Evolutionary conservation across 129 eudicot genomes (phyloP).

Genomic region (Flaveria trinervia): DNA sequence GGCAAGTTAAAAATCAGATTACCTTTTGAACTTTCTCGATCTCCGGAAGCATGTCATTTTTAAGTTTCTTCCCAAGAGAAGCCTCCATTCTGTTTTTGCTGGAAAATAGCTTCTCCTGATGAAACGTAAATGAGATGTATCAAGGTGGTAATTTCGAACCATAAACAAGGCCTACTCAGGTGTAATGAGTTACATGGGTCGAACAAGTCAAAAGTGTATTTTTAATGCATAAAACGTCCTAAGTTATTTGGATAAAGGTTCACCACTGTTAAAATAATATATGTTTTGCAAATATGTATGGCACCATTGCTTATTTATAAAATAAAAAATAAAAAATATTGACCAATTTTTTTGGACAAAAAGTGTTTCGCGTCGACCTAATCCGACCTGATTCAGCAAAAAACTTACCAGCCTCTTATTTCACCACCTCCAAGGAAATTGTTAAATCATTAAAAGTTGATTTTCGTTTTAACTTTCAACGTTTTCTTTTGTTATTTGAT

Average conservation of each 20-base stretch:
- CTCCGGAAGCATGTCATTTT: slow-evolving; percentile 93
- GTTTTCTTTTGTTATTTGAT: neutral
- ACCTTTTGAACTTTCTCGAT: slow-evolving; percentile 97
- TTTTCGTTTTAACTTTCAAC: neutral
- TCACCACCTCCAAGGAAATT: slow-evolving; percentile 1
- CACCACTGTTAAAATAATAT: neutral
- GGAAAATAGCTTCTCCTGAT: slow-evolving; percentile 82
- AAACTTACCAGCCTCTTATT: neutral
- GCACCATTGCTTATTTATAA: neutral
- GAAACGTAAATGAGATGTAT: neutral
- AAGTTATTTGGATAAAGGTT: neutral
- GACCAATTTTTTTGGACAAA: neutral
- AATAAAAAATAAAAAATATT: neutral
- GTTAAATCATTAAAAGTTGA: neutral
- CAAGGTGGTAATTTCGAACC: neutral
- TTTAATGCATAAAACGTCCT: neutral
- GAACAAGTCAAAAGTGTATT: neutral
- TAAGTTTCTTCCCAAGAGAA: slow-evolving; percentile 85
- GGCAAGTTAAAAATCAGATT: slow-evolving; percentile 19
- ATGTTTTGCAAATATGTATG: neutral
- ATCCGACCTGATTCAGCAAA: neutral
- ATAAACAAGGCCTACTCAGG: neutral
- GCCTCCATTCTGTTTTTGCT: slow-evolving; percentile 90
- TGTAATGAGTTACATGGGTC: neutral
- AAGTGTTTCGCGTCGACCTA: neutral